Percentiles rank a stretch among this genome's conserved stretches.
These are phyloP conservation scores for Hygrophorus pudorinus DNA, from an alignment of 768 basidiomycete species.

Conservation along the genomic window DNA sequence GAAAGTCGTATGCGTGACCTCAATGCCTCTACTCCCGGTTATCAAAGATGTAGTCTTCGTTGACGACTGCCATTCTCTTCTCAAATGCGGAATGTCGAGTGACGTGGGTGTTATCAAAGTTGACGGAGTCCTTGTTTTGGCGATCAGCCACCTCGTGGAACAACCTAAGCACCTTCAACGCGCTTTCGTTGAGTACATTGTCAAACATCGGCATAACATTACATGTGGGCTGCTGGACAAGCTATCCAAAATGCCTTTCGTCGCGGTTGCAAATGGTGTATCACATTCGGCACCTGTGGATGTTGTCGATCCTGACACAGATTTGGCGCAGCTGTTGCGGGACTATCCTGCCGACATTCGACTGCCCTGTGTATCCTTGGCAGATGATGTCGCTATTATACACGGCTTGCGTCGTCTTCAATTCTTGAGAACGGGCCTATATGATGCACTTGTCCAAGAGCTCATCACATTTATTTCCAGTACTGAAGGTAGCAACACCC, in stretches of 20 bases:
- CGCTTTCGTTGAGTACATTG: constrained; percentile 19
- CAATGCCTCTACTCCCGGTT: constrained; percentile 16
- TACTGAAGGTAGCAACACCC: background rate
- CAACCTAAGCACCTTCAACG: constrained; percentile 19
- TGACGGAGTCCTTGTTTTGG: constrained; percentile 19
- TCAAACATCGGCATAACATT: constrained; percentile 13
- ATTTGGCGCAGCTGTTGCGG: constrained; percentile 17
- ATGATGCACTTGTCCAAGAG: constrained; percentile 23
- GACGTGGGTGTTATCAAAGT: background rate
- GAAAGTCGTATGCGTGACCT: background rate
- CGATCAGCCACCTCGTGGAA: constrained; percentile 18
- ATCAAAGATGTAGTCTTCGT: constrained; percentile 18
- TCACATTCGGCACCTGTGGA: constrained; percentile 13
- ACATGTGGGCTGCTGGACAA: constrained; percentile 16
- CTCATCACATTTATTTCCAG: constrained; percentile 24
- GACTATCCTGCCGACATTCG: background rate
- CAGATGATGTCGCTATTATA: too few species aligned
- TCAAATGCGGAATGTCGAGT: background rate
- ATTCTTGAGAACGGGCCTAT: constrained; percentile 12
- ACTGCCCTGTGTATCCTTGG: background rate
- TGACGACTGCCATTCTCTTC: constrained; percentile 14
- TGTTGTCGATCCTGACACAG: constrained; percentile 23
- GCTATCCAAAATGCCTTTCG: constrained; percentile 19
- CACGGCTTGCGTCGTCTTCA: too few species aligned
- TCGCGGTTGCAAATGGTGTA: constrained; percentile 15